Evolutionary conservation across 306 rosid genomes (phyloP).

Genomic region (Cyclanthera cordifolia): DNA sequence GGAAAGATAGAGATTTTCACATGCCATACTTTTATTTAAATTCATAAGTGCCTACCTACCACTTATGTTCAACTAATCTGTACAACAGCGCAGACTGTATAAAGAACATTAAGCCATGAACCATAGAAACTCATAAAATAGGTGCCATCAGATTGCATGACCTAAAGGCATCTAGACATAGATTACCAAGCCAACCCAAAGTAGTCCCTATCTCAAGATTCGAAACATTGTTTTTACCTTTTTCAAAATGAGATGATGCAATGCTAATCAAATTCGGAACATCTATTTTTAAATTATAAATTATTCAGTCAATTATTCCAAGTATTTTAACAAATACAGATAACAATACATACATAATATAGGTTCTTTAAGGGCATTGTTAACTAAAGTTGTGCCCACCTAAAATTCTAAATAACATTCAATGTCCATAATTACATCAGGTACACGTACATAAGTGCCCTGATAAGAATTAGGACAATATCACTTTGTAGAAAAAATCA

Average conservation of each 20-base stretch:
- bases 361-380: constrained; percentile 19
- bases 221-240: neutral
- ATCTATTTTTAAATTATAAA: neutral
- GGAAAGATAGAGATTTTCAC: neutral
- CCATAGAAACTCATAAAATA: neutral
- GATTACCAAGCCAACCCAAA: neutral
- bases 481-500: neutral
- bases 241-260: neutral
- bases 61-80: neutral
- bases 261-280: neutral
- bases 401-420: constrained; percentile 20
- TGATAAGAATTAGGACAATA: constrained; percentile 23
- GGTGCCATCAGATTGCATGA: neutral
- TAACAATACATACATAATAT: constrained; percentile 12
- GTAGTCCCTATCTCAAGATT: neutral
- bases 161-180: neutral
- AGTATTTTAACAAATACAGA: neutral
- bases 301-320: neutral
- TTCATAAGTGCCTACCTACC: neutral
- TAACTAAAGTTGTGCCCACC: constrained; percentile 20
- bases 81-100: neutral
- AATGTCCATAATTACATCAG: constrained; percentile 38
- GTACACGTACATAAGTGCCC: constrained; percentile 22
- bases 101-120: neutral
- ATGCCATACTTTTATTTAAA: neutral